These are phyloP conservation scores for Ceratobasidium sp. DNA, from an alignment of 1,284 basidiomycete species.

Conservation along the genomic window DNA sequence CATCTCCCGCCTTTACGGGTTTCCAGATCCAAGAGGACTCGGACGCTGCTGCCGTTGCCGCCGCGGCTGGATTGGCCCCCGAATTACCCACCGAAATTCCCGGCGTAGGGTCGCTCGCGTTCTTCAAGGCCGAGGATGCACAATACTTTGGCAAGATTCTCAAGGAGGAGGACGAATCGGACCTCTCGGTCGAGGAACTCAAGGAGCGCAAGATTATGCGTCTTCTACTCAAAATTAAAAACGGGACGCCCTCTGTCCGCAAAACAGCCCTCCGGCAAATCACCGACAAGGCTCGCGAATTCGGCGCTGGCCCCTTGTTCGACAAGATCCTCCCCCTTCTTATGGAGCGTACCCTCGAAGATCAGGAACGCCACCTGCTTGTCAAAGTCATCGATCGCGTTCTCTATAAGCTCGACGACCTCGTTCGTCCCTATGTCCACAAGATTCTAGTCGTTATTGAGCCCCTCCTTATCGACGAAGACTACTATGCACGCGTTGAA, in stretches of 20 bases:
- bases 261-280: constrained; percentile 98
- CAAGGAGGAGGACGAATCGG: constrained; percentile 94
- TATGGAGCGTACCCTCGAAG: constrained; percentile 99
- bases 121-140: constrained; percentile 98
- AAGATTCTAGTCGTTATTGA: constrained; percentile 99
- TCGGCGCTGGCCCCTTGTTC: constrained; percentile 98
- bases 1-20: constrained; percentile 78
- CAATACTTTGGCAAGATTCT: constrained; percentile 98
- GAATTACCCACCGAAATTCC: constrained; percentile 99
- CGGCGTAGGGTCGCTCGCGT: constrained; percentile 95
- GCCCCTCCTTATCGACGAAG: constrained; percentile 98
- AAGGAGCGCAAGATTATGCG: constrained; percentile 99
- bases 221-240: constrained; percentile 99
- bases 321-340: constrained; percentile 99
- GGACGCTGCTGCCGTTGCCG: constrained; percentile 85
- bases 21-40: constrained; percentile 98
- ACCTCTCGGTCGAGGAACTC: constrained; percentile 96
- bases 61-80: constrained; percentile 91
- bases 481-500: constrained; percentile 99
- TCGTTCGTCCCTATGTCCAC: constrained; percentile 99
- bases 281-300: constrained; percentile 98
- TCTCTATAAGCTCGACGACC: constrained; percentile 98
- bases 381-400: constrained; percentile 99
- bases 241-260: constrained; percentile 97
- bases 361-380: constrained; percentile 97